Evolutionary conservation across 345 rosid species (phyloP).

Genomic region (Camelina laxa): DNA sequence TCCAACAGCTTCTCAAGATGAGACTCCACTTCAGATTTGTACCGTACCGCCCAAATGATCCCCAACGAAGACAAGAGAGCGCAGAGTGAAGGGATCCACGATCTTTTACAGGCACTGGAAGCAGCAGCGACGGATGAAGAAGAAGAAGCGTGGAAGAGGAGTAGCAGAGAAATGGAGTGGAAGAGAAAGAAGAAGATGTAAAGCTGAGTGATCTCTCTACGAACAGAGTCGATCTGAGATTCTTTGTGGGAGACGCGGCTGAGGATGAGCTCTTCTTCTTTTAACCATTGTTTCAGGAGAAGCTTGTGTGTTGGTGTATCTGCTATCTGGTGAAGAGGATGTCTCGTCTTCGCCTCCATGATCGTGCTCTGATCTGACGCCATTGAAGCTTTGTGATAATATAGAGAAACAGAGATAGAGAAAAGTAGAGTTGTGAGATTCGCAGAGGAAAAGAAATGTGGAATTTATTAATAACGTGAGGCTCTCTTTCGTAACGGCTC

Average conservation of each 20-base stretch:
- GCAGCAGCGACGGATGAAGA: slow-evolving; percentile 16
- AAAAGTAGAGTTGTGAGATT: slow-evolving; percentile 27
- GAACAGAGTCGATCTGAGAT: slow-evolving; percentile 73
- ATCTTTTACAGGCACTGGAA: slow-evolving; percentile 52
- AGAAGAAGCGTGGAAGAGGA: slow-evolving; percentile 77
- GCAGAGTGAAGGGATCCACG: slow-evolving; percentile 86
- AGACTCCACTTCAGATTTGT: slow-evolving; percentile 74
- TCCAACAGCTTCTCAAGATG: slow-evolving; percentile 79
- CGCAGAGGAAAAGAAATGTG: not conserved
- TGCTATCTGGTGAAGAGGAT: slow-evolving; percentile 92
- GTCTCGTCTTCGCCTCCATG: slow-evolving; percentile 59
- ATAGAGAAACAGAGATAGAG: slow-evolving; percentile 25
- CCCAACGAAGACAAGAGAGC: slow-evolving; percentile 75
- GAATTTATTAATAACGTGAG: slow-evolving; percentile 12
- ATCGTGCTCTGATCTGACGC: slow-evolving; percentile 58
- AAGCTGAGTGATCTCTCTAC: slow-evolving; percentile 77
- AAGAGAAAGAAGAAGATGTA: slow-evolving; percentile 89
- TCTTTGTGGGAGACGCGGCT: slow-evolving; percentile 76
- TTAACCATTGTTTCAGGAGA: slow-evolving; percentile 93
- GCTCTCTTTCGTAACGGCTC: slow-evolving; percentile 46
- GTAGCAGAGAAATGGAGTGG: slow-evolving; percentile 73
- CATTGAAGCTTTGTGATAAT: slow-evolving; percentile 37
- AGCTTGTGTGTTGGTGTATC: slow-evolving; percentile 93
- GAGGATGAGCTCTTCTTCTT: slow-evolving; percentile 88
- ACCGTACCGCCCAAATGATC: slow-evolving; percentile 81